These are phyloP conservation scores for Chlamydomonas reinhardtii DNA, from an alignment of 163 green algal genomes.

Conservation along the genomic window DNA sequence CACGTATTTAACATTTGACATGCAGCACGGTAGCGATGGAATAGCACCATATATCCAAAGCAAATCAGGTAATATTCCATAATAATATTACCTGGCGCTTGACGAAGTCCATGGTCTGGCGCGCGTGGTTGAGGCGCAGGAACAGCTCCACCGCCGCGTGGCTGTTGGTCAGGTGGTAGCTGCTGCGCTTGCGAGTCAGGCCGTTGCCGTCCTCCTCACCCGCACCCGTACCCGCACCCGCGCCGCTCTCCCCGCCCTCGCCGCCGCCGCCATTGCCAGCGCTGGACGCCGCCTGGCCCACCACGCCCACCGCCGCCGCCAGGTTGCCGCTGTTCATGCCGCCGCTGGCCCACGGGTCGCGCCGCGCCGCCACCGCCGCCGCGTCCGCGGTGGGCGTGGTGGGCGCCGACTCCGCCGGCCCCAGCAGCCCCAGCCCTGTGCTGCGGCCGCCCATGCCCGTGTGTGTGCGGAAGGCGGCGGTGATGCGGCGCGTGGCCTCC, in stretches of 20 bases:
- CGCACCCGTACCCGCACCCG: not conserved
- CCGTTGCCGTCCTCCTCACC: not conserved
- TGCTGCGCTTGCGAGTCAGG: constrained; percentile 38
- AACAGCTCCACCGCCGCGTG: constrained; percentile 83
- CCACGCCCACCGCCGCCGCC: not conserved
- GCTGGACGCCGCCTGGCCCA: not conserved
- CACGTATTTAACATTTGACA: no score
- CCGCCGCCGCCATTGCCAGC: not conserved
- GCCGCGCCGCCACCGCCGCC: not conserved
- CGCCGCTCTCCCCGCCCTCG: not conserved
- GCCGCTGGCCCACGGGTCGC: constrained; percentile 13
- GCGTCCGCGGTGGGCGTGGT: not conserved
- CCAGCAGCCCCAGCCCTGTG: constrained; percentile 39
- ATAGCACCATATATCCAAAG: no score
- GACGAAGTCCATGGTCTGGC: constrained; percentile 88
- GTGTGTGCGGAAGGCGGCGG: constrained; percentile 12
- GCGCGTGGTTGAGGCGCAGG: constrained; percentile 82
- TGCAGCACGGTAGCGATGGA: no score
- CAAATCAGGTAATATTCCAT: no score
- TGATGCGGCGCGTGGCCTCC: constrained; percentile 23
- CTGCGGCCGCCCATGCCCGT: constrained; percentile 11
- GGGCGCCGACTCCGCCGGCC: constrained; percentile 10
- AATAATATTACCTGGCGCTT: constrained; percentile 80
- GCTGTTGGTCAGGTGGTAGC: constrained; percentile 61
- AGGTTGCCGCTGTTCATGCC: not conserved